Percentiles rank a stretch among this genome's conserved stretches.
Conservation (phyloP, 768 basidiomycete species). For the Serendipita sp. region DNA sequence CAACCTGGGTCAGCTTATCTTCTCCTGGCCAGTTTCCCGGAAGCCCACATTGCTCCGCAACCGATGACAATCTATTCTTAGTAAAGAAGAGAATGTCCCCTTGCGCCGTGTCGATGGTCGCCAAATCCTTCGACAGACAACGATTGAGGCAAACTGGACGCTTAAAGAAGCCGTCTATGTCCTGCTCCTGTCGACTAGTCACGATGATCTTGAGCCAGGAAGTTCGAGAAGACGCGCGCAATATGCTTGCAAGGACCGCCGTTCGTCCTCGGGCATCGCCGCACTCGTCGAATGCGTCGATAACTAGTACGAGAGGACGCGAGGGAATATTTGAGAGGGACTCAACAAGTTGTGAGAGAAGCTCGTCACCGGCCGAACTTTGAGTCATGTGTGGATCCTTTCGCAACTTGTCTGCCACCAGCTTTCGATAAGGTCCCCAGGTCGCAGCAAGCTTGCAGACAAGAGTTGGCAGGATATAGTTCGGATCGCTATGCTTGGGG, state of each 20-base stretch:
- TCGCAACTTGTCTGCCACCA: neutral
- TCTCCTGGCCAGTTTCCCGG: neutral
- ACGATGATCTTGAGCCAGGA: neutral
- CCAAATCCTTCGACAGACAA: neutral
- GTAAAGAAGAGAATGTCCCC: neutral
- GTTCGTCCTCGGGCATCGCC: neutral
- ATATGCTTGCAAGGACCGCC: neutral
- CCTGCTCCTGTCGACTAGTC: neutral
- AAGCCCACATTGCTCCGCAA: neutral
- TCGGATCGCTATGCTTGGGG: neutral
- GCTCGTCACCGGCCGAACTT: neutral
- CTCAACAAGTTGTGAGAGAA: neutral
- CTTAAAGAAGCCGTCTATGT: neutral
- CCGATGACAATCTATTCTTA: neutral
- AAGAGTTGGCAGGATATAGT: neutral
- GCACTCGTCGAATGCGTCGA: neutral
- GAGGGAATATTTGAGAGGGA: neutral
- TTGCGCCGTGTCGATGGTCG: neutral
- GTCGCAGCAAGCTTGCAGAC: neutral
- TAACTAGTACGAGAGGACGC: neutral
- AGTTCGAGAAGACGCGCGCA: neutral
- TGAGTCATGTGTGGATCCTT: neutral
- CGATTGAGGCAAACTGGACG: neutral
- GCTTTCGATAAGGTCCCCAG: neutral
- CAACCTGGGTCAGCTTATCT: neutral